Conservation (phyloP, 768 basidiomycete species). For the Termitomyces sp. region DNA sequence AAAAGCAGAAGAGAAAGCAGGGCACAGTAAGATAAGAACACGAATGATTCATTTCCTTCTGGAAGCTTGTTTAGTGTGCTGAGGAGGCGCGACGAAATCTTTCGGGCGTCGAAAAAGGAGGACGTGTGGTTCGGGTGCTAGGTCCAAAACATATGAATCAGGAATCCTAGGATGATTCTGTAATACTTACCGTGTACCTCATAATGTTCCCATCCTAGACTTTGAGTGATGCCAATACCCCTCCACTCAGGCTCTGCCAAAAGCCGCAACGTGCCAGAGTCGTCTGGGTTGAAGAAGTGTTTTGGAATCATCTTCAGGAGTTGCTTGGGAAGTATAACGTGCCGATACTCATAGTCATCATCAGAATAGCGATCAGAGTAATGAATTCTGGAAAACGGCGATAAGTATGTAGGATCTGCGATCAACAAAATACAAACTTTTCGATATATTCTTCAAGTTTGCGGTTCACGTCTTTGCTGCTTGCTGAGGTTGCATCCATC, state of each 20-base stretch:
- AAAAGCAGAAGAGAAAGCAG: constrained; percentile 1
- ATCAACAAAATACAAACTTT: constrained; percentile 39
- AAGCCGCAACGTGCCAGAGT: constrained; percentile 72
- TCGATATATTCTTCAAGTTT: constrained; percentile 75
- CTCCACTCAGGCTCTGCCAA: constrained; percentile 90
- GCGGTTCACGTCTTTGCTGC: constrained; percentile 33
- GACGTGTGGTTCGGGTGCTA: constrained; percentile 91
- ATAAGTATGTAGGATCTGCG: constrained; percentile 8
- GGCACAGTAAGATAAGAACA: background rate
- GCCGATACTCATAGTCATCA: constrained; percentile 91
- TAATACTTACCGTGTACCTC: constrained; percentile 79
- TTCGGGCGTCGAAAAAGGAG: constrained; percentile 85
- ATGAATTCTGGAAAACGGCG: constrained; percentile 54
- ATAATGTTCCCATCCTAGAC: constrained; percentile 95
- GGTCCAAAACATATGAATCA: constrained; percentile 2
- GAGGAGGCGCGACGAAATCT: constrained; percentile 53
- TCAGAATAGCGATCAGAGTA: constrained; percentile 92
- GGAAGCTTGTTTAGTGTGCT: constrained; percentile 30
- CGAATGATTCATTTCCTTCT: constrained; percentile 32
- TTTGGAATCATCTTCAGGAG: constrained; percentile 93
- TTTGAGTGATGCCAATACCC: constrained; percentile 93
- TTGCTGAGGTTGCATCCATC: constrained; percentile 24
- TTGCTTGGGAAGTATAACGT: constrained; percentile 94
- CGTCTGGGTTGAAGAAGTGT: constrained; percentile 70
- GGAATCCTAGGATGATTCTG: background rate